phyloP scores from a whole-genome alignment of 1,284 basidiomycete genomes.

The Cryptococcus sp. region DNA sequence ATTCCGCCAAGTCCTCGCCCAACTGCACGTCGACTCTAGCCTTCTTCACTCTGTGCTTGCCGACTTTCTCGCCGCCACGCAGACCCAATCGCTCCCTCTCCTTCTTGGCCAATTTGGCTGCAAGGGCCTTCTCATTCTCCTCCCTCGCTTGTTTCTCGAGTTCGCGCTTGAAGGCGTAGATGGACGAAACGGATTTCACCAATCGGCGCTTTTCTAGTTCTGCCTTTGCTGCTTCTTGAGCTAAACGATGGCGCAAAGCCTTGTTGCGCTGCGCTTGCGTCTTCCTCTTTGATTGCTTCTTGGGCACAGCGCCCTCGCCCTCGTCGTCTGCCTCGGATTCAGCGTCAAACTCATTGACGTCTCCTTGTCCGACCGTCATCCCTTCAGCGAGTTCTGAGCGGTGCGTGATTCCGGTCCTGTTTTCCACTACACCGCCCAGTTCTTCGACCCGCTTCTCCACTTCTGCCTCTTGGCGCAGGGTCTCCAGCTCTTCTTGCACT shows the following conservation, averaged over 20 bases:
- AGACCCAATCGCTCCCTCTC: slow-evolving; percentile 61
- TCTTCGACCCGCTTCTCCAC: slow-evolving; percentile 57
- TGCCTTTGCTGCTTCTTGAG: slow-evolving; percentile 6
- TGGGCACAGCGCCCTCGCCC: slow-evolving; percentile 42
- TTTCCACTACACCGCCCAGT: slow-evolving; percentile 60
- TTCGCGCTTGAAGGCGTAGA: slow-evolving; percentile 31
- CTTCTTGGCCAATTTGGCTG: slow-evolving; percentile 57
- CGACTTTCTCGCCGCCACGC: slow-evolving; percentile 64
- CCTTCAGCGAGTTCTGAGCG: slow-evolving; percentile 54
- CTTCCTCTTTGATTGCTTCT: slow-evolving; percentile 65
- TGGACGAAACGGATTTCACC: slow-evolving; percentile 30
- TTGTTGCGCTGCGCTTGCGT: slow-evolving; percentile 57
- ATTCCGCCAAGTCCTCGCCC: slow-evolving; percentile 88
- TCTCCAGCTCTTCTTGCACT: slow-evolving; percentile 65
- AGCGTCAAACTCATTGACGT: slow-evolving; percentile 54
- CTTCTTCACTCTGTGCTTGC: slow-evolving; percentile 73
- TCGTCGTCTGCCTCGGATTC: slow-evolving; percentile 52
- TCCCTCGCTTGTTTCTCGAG: slow-evolving; percentile 28
- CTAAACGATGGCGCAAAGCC: slow-evolving; percentile 22
- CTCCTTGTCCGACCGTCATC: slow-evolving; percentile 62
- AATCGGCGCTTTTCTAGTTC: slow-evolving; percentile 31
- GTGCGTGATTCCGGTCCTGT: slow-evolving; percentile 50
- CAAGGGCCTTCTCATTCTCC: slow-evolving; percentile 29
- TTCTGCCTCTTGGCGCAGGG: slow-evolving; percentile 62
- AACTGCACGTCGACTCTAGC: slow-evolving; percentile 79